Base-by-base conservation (phyloP, 768 basidiomycete species). In the Tulasnella sp. region DNA sequence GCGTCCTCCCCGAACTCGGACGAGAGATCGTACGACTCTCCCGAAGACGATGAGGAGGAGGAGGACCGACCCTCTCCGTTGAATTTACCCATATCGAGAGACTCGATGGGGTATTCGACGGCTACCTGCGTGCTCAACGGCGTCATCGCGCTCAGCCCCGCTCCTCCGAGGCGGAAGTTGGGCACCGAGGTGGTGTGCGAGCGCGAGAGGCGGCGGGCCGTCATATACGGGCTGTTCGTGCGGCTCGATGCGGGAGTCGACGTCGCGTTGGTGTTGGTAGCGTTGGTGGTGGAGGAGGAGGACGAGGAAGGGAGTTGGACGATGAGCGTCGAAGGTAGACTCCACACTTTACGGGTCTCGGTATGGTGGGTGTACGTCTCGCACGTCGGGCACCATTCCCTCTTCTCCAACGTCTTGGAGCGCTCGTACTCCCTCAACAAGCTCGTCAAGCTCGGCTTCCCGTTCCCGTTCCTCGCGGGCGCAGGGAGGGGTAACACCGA, bases 291-390 rank as follows among this genome's bases (percentile, higher is more conserved):
- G n/a, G 17, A 22, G 4, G 4, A 26, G 22, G 47, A 19, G 47
- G 47, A 8, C n/a, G 47, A 22, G 47, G 47, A 52, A 6, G 69
- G 32, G 32, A 72, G 63, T 63, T 72, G 70, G 62, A 72, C 29
- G 62, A 72, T 64, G 62, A 72, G 35, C n/a, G 42, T 42, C 26
- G 52, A 22, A 26, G 70, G 70, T n/a, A 72, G 52, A 62, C 70
- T 72, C 70, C 70, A 72, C 19, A 72, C n/a, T 32, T 62, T 63
- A 12, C 19, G 16, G 16, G 52, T 40, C 70, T 63, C 70, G 62
- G 62, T 42, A 32, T 40, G 37, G 6, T 52, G 29, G 19, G 47
- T 52, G 19, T 65, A 59, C 19, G 22, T 62, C 39, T 22, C 36
- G 11, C 63, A 22, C 22, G 52, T 35, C 26, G 29, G 47, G 29